These are phyloP conservation scores for Schizopora paradoxa DNA, from an alignment of 1,284 basidiomycete species.

Conservation along the genomic window DNA sequence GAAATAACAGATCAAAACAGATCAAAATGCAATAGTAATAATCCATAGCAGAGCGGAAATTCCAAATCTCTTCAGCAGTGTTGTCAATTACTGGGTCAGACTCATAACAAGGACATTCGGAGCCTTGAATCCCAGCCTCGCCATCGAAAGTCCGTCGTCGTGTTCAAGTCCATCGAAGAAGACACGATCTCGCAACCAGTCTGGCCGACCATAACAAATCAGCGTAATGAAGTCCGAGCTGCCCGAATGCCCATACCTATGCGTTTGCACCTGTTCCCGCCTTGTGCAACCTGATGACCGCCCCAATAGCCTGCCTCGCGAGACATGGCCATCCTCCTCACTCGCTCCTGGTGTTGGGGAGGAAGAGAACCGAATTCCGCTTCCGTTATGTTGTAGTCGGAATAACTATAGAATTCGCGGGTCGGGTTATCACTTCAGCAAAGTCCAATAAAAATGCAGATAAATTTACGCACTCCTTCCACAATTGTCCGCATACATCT, in stretches of 20 bases:
- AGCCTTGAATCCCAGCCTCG: slow-evolving; percentile 66
- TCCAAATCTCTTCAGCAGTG: too few species aligned
- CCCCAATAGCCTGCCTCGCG: slow-evolving; percentile 35
- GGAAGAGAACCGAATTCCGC: slow-evolving; percentile 56
- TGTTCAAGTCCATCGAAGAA: slow-evolving; percentile 62
- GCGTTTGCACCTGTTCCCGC: slow-evolving; percentile 46
- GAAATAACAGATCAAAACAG: too few species aligned
- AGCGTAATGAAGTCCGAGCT: slow-evolving; percentile 2
- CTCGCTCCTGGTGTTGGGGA: slow-evolving; percentile 59
- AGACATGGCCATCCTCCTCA: slow-evolving; percentile 51
- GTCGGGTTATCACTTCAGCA: background rate
- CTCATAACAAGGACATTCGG: slow-evolving; percentile 72
- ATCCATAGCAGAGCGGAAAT: too few species aligned
- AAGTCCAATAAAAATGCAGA: slow-evolving; percentile 8
- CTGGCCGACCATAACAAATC: slow-evolving; percentile 30
- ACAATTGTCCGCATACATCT: slow-evolving; percentile 61
- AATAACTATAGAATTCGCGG: slow-evolving; percentile 45
- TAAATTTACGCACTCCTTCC: slow-evolving; percentile 56
- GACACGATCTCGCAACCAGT: slow-evolving; percentile 68
- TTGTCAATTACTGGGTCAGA: too few species aligned
- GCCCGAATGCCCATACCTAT: slow-evolving; percentile 42
- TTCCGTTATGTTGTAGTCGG: slow-evolving; percentile 60
- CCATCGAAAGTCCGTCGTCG: slow-evolving; percentile 52
- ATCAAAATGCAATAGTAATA: too few species aligned
- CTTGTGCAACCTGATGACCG: slow-evolving; percentile 43